phyloP scores from a whole-genome alignment of 495 filamentous ascomycete genomes.

The Lasiosphaeria ovina region DNA sequence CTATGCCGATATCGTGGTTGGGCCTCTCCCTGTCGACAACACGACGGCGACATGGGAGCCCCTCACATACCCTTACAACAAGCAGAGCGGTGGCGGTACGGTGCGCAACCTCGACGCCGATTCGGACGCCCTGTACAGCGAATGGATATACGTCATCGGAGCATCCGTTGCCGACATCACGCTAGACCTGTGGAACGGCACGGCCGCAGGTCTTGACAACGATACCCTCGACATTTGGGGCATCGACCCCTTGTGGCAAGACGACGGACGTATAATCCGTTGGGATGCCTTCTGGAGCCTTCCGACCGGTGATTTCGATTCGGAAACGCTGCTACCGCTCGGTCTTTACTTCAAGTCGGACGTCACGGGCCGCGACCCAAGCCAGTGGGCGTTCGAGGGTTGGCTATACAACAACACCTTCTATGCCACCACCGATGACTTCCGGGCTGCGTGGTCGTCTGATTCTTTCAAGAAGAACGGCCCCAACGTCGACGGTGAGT shows the following conservation, averaged over 20 bases:
- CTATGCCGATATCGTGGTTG: conserved; percentile 45
- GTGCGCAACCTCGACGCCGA: conserved; percentile 43
- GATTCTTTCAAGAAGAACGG: conserved; percentile 44
- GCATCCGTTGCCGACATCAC: conserved; percentile 28
- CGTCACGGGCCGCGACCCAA: conserved; percentile 46
- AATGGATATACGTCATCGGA: conserved; percentile 32
- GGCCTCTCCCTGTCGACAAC: conserved; percentile 47
- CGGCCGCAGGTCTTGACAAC: conserved; percentile 28
- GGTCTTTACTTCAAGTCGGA: conserved; percentile 43
- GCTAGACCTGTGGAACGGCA: conserved; percentile 35
- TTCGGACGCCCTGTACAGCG: conserved; percentile 18
- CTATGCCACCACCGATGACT: conserved; percentile 45
- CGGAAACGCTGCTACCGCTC: conserved; percentile 40
- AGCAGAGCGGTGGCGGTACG: conserved; percentile 31
- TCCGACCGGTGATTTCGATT: conserved; percentile 36
- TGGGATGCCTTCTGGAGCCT: conserved; percentile 45
- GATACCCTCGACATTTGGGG: conserved; percentile 42
- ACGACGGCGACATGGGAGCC: conserved; percentile 36
- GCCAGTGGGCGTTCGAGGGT: conserved; percentile 45
- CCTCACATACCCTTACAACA: conserved; percentile 44
- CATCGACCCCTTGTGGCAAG: conserved; percentile 41
- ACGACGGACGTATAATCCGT: conserved; percentile 38
- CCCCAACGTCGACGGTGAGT: conserved; percentile 45
- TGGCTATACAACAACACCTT: conserved; percentile 52
- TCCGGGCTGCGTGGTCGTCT: conserved; percentile 40